Evolutionary conservation across 2,329 filamentous ascomycete species (phyloP), one percentile per base, ranked within the genome.

Genomic region (Fusarium paranaense): DNA sequence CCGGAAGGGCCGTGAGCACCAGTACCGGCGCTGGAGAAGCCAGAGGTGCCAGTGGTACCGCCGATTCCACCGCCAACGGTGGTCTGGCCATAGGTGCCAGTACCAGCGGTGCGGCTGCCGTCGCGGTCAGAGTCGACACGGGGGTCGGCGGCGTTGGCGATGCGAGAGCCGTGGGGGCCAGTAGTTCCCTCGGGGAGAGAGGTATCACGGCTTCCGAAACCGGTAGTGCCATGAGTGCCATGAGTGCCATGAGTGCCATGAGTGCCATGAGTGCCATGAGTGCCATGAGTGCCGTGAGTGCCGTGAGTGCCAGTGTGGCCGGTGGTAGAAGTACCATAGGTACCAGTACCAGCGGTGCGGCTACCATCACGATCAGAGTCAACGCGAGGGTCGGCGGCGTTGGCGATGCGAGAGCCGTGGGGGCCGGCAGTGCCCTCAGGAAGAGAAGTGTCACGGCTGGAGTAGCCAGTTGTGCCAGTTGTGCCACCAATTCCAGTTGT

Each of bases 111-210:
- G 40, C 60, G 56, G 62, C 40, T 33, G 57, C 79, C 76, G 65
- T 87, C 86, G n/a, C 86, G 82, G 78, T 90, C 87, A 5, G 86
- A 87, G 76, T 90, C 88, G 42, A 90, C 82, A 32, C 86, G 82
- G 22, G 88, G 88, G 67, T 90, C 89, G 1, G 81, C 70, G 71
- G 87, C 87, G 82, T 90, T 90, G 9, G 82, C 80, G 1, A 83
- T 4, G 58, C 86, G 82, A 27, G 82, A 84, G 68, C 70, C 70
- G 79, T 90, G 87, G 54, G 86, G 86, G 0, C 88, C 87, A 13
- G 69, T 69, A 6, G 73, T 75, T 1, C 76, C 74, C 59, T 78
- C 76, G 3, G 77, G 70, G 10, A 76, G 52, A 57, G 47, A 67
- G 38, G 62, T 56, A 11, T 56, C 32, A 25, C 33, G 54, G 22